Percentiles rank a stretch among this genome's conserved stretches.
Evolutionary conservation across 371 early-diverging fungal species (phyloP).

Genomic region (Thermomucor indicae-seudaticae): DNA sequence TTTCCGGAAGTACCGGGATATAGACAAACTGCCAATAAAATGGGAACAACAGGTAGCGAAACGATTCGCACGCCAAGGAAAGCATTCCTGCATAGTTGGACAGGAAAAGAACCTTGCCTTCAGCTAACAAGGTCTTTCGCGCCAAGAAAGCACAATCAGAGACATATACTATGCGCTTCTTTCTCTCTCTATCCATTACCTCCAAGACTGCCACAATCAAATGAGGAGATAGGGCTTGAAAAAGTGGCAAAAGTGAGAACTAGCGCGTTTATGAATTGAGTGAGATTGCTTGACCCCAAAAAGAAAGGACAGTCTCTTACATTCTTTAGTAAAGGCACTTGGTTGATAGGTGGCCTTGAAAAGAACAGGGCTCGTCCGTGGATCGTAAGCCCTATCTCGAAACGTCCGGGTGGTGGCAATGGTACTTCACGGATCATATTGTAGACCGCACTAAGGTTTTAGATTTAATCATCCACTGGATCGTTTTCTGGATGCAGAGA

Average conservation of each 20-base stretch:
- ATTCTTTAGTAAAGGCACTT: conserved; percentile 73
- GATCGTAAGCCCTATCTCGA: conserved; percentile 68
- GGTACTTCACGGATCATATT: conserved; percentile 76
- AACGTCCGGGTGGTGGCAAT: conserved; percentile 78
- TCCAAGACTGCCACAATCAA: conserved; percentile 68
- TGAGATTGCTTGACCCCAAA: not conserved
- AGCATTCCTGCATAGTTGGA: conserved; percentile 72
- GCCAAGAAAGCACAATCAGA: not conserved
- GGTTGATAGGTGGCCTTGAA: conserved; percentile 74
- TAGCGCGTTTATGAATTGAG: conserved; percentile 15
- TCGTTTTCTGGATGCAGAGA: not conserved
- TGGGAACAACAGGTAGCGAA: conserved; percentile 71
- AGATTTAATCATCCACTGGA: not conserved
- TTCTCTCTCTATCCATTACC: conserved; percentile 18
- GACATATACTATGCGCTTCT: not conserved
- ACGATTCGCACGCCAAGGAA: conserved; percentile 65
- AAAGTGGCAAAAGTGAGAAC: conserved; percentile 79
- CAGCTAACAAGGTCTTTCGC: conserved; percentile 58
- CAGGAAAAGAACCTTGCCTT: conserved; percentile 73
- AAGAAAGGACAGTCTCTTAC: conserved; percentile 37
- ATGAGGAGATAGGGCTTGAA: conserved; percentile 68
- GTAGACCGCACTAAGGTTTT: conserved; percentile 42
- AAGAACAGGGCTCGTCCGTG: conserved; percentile 63
- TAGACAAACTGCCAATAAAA: conserved; percentile 80
- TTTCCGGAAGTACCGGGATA: conserved; percentile 73